Base-by-base conservation (phyloP, 306 rosid species). In the Gastrolobium bilobum region DNA sequence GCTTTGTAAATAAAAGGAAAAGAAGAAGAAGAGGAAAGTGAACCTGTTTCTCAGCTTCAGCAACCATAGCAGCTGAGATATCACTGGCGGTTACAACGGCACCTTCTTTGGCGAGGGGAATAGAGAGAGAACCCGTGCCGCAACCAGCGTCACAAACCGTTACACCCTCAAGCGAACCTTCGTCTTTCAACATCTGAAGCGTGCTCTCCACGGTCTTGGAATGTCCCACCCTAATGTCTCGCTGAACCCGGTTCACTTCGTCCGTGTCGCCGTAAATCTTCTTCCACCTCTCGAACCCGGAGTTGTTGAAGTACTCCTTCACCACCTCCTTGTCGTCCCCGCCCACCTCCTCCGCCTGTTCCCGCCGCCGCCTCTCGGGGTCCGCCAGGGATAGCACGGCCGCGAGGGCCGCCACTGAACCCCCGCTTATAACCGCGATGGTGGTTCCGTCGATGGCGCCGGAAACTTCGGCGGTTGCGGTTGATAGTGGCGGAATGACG, bases 271-370 rank as follows among this genome's bases (percentile, higher is more conserved):
- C 96, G 54, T 95, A 95, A 11, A 95, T 95, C 84, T 95, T 95
- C 89, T 84, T 91, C 98, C 99, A 95, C 59, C 99, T 82, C 86
- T 93, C 93, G 84, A 95, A 95, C 6, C 98, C 99, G 0, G 91
- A 58, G 78, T 91, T 95, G 81, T 95, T 95, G 85, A 95, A 95
- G 84, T 95, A 95, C 48, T 95, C 99, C 86, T 31, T 89, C 67
- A 95, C 99, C 20, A 95, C 99, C 58, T 95, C 97, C 84, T 91
- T 95, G 87, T 95, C 98, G 40, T 59, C 91, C 1, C 99, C 99
- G n/a, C 99, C 99, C 0, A 95, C 97, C 75, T 85, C 99, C 79
- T 86, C 95, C 15, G 99, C 98, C 88, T 95, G 99, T 15, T 78
- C 40, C 37, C 69, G 82, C 47, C 98, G 87, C 9, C 99, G 91